Conservation (phyloP, 2,329 filamentous ascomycete species). For the Fusarium coicis region DNA sequence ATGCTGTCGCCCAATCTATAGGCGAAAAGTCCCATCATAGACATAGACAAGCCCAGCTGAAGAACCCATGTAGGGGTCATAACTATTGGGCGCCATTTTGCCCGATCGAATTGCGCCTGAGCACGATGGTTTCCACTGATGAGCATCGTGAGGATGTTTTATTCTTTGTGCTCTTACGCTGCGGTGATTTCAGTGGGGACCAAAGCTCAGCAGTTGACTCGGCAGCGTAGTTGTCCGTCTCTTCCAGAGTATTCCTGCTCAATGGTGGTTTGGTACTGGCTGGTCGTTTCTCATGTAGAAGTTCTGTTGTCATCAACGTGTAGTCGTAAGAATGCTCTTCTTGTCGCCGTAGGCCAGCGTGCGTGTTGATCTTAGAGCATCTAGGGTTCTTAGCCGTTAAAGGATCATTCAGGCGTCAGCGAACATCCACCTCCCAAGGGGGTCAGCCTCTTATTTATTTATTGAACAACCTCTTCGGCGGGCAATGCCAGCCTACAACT, state of each 20-base stretch:
- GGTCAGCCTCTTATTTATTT: slow-evolving; percentile 38
- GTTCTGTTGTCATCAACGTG: slow-evolving; percentile 4
- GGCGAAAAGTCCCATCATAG: slow-evolving; percentile 63
- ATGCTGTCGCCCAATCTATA: slow-evolving; percentile 63
- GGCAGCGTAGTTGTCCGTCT: slow-evolving; percentile 3
- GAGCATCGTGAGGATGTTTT: slow-evolving; percentile 2
- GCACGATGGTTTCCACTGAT: slow-evolving; percentile 58
- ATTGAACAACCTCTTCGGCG: background rate
- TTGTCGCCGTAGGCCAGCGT: slow-evolving; percentile 26
- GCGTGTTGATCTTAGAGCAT: slow-evolving; percentile 14
- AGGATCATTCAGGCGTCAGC: slow-evolving; percentile 8
- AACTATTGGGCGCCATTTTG: slow-evolving; percentile 61
- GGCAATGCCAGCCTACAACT: slow-evolving; percentile 10
- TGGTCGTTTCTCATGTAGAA: slow-evolving; percentile 20
- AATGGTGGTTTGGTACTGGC: slow-evolving; percentile 9
- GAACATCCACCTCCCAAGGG: background rate
- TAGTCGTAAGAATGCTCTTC: slow-evolving; percentile 2
- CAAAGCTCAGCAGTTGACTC: background rate
- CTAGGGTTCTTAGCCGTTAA: slow-evolving; percentile 9
- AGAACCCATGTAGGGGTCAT: slow-evolving; percentile 62
- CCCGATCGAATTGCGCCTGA: slow-evolving; percentile 63
- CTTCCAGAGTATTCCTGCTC: slow-evolving; percentile 26
- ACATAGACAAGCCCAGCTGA: slow-evolving; percentile 58
- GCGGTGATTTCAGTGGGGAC: background rate
- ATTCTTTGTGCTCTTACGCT: background rate